Percentiles rank a stretch among this genome's conserved stretches.
These are phyloP conservation scores for Marasmius fiardii DNA, from an alignment of 1,284 basidiomycete species.

Conservation along the genomic window DNA sequence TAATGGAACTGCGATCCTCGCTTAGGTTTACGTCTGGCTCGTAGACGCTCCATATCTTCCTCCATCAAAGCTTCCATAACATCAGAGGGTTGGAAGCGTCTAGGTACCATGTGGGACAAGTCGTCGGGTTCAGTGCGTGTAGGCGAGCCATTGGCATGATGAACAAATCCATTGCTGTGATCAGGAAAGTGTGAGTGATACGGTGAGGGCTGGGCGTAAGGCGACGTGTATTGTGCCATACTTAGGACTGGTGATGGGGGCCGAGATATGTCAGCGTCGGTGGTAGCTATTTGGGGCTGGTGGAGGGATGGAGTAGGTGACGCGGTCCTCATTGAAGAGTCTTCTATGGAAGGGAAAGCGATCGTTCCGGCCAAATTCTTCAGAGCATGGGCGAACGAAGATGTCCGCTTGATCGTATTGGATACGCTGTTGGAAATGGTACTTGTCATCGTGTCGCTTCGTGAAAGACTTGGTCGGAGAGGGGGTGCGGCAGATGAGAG, in stretches of 20 bases:
- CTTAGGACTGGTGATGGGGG: conserved; percentile 78
- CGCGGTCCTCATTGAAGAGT: conserved; percentile 42
- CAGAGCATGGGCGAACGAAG: conserved; percentile 83
- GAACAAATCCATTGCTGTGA: not conserved
- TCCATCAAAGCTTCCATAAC: conserved; percentile 87
- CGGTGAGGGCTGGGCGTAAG: conserved; percentile 50
- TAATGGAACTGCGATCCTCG: conserved; percentile 23
- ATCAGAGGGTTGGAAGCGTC: conserved; percentile 57
- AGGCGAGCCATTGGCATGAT: conserved; percentile 23
- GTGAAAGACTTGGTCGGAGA: conserved; percentile 43
- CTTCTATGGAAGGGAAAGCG: conserved; percentile 55
- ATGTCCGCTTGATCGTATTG: conserved; percentile 73
- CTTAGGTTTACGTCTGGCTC: conserved; percentile 58
- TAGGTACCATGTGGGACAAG: conserved; percentile 22
- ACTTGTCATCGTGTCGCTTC: conserved; percentile 61
- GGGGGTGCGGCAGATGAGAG: conserved; percentile 21
- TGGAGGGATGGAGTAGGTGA: conserved; percentile 37
- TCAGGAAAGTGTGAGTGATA: conserved; percentile 23
- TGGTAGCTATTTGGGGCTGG: conserved; percentile 23
- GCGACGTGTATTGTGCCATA: conserved; percentile 70
- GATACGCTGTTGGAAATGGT: conserved; percentile 57
- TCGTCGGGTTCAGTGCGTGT: conserved; percentile 1
- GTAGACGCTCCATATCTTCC: conserved; percentile 85
- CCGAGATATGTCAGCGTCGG: conserved; percentile 47
- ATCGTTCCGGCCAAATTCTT: conserved; percentile 73